phyloP scores from a whole-genome alignment of 495 filamentous ascomycete species.

The Hyaloscypha bicolor region DNA sequence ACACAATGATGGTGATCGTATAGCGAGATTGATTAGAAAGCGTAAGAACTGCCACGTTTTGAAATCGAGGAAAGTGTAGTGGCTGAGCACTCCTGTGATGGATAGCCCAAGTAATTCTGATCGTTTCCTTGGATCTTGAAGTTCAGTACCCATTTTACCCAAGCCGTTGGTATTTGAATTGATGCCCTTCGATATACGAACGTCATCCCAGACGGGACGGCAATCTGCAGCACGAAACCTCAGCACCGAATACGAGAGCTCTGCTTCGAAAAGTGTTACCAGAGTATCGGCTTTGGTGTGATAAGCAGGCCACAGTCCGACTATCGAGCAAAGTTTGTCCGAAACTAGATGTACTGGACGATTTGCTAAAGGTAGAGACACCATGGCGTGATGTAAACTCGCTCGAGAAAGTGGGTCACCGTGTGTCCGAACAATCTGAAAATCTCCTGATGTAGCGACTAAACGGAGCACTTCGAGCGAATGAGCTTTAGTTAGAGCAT shows the following conservation, averaged over 20 bases:
- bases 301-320: slow-evolving; percentile 53
- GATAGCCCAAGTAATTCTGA: slow-evolving; percentile 61
- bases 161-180: not conserved
- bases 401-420: slow-evolving; percentile 30
- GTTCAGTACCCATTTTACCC: not conserved
- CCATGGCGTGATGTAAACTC: slow-evolving; percentile 41
- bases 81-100: slow-evolving; percentile 65
- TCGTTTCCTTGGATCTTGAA: slow-evolving; percentile 26
- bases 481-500: slow-evolving; percentile 45
- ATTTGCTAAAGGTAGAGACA: slow-evolving; percentile 32
- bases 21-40: slow-evolving; percentile 63
- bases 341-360: slow-evolving; percentile 44
- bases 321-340: slow-evolving; percentile 48
- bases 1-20: slow-evolving; percentile 25
- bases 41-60: slow-evolving; percentile 61
- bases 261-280: slow-evolving; percentile 49
- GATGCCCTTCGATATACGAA: slow-evolving; percentile 13
- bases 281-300: slow-evolving; percentile 43
- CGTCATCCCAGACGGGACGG: slow-evolving; percentile 45
- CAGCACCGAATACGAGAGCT: slow-evolving; percentile 51
- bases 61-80: slow-evolving; percentile 57
- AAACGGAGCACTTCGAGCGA: slow-evolving; percentile 46
- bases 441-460: slow-evolving; percentile 29
- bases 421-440: slow-evolving; percentile 27
- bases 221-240: slow-evolving; percentile 46